Base-by-base conservation (phyloP, 371 early-diverging fungal genomes). In the Nematocida major region DNA sequence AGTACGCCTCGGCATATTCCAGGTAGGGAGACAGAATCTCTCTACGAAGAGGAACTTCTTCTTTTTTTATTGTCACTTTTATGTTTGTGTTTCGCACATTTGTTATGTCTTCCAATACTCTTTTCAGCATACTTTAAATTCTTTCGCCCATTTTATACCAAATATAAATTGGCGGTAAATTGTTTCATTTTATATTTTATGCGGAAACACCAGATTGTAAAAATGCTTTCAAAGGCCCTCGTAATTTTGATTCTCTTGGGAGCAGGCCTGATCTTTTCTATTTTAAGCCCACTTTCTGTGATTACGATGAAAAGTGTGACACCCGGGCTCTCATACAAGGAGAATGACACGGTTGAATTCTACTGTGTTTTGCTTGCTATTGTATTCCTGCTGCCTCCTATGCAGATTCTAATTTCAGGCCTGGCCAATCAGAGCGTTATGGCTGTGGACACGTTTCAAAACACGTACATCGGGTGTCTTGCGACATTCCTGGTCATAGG, bases 81-180 rank as follows among this genome's bases (percentile, higher is more conserved):
- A 84, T 81, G 47, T 81, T 80, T 45, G 54, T 81, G 30, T 66
- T 59, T 0, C 20, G 45, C 9, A 84, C 54, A 40, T 84, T 84
- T 63, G 84, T 84, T 9, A 84, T 84, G 39, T 84, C 84, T 49
- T 81, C 78, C 36, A 84, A 79, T 13, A 77, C 80, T 49, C 76
- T 54, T 70, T 79, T 78, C 36, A 80, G 53, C 54, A 70, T 53
- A 26, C 38, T 79, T 65, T 57, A 42, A 54, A 48, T 67, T 63
- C 26, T 50, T 61, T 61, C 40, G 11, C 7, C 38, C 13, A 22
- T 65, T 59, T 66, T 76, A 68, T 67, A 18, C 48, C 28, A 13
- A 30, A 3, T 63, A 48, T 61, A 61, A 42, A 22, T 40, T 61
- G 57, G 57, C 57, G 57, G 57, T 32, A 57, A 57, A 57, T 57